A percentile compares a stretch with the other conserved stretches of the same genome.
Evolutionary conservation across 2,329 filamentous ascomycete genomes (phyloP).

Genomic region (Ceratocystis ficicola): DNA sequence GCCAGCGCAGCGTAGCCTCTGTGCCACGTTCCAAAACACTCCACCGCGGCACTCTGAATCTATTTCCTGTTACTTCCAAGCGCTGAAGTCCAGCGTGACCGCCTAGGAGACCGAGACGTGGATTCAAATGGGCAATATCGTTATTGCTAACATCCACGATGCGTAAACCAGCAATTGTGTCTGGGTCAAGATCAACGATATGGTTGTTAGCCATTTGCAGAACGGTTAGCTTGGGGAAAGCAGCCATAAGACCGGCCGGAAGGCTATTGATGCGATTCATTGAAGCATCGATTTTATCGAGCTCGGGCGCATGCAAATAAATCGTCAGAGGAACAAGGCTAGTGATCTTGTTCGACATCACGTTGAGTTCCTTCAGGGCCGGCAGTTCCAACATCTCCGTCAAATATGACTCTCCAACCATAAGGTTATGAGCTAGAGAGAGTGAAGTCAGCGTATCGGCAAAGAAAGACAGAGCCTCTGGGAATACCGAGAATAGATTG

Average conservation of each 20-base stretch:
- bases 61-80: constrained; percentile 71
- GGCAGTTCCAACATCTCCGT: constrained; percentile 56
- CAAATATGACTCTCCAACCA: constrained; percentile 54
- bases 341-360: constrained; percentile 62
- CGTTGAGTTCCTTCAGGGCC: constrained; percentile 61
- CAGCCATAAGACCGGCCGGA: constrained; percentile 47
- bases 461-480: constrained; percentile 58
- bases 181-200: constrained; percentile 58
- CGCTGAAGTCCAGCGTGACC: constrained; percentile 47
- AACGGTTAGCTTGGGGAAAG: constrained; percentile 58
- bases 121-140: constrained; percentile 68
- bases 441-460: constrained; percentile 57
- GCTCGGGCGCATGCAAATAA: constrained; percentile 57
- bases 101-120: constrained; percentile 65
- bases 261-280: constrained; percentile 67
- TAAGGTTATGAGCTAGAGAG: constrained; percentile 62
- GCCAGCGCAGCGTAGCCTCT: constrained; percentile 68
- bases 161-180: constrained; percentile 60
- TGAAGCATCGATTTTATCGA: constrained; percentile 69
- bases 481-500: constrained; percentile 61
- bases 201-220: constrained; percentile 71
- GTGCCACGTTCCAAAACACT: constrained; percentile 78
- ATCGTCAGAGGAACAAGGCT: constrained; percentile 53
- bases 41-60: constrained; percentile 76
- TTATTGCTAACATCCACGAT: constrained; percentile 75